Conservation (phyloP, 75 land plant species). For the Cupressus sempervirens region DNA sequence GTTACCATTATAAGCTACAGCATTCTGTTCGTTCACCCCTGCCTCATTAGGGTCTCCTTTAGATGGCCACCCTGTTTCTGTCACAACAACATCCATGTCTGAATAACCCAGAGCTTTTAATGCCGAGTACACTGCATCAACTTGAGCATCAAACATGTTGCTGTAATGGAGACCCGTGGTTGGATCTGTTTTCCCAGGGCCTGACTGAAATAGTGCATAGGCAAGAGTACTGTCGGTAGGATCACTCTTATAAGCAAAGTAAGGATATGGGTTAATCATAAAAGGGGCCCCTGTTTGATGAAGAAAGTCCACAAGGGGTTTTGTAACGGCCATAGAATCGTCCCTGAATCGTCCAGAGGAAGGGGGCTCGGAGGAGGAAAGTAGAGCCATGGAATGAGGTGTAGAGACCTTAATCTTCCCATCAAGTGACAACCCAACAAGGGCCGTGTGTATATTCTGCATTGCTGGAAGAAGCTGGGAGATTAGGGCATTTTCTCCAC, state of each 20-base stretch:
- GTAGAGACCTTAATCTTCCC: slow-evolving; percentile 50
- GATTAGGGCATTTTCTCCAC: slow-evolving; percentile 33
- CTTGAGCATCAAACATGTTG: slow-evolving; percentile 84
- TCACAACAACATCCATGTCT: slow-evolving; percentile 61
- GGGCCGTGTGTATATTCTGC: slow-evolving; percentile 67
- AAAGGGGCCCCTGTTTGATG: slow-evolving; percentile 55
- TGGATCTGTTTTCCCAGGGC: slow-evolving; percentile 45
- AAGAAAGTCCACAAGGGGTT: slow-evolving; percentile 62
- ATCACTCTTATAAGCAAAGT: slow-evolving; percentile 61
- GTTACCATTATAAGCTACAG: slow-evolving; percentile 61
- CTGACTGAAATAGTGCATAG: slow-evolving; percentile 66
- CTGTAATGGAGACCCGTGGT: slow-evolving; percentile 63
- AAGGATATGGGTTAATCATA: slow-evolving; percentile 80
- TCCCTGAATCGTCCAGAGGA: slow-evolving; percentile 58
- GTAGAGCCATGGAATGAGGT: slow-evolving; percentile 71
- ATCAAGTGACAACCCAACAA: slow-evolving; percentile 31
- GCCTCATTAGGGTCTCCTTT: slow-evolving; percentile 57
- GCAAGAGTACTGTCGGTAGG: slow-evolving; percentile 53
- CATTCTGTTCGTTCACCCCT: slow-evolving; percentile 52
- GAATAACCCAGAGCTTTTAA: slow-evolving; percentile 53
- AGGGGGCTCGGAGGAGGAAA: slow-evolving; percentile 67
- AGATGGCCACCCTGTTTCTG: slow-evolving; percentile 94
- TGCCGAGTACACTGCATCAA: slow-evolving; percentile 89
- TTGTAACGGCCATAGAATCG: slow-evolving; percentile 30
- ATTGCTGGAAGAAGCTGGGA: slow-evolving; percentile 71